A percentile compares a stretch with the other conserved stretches of the same genome.
Conservation (phyloP, 2,329 filamentous ascomycete genomes). For the Fusarium solani-melongenae region DNA sequence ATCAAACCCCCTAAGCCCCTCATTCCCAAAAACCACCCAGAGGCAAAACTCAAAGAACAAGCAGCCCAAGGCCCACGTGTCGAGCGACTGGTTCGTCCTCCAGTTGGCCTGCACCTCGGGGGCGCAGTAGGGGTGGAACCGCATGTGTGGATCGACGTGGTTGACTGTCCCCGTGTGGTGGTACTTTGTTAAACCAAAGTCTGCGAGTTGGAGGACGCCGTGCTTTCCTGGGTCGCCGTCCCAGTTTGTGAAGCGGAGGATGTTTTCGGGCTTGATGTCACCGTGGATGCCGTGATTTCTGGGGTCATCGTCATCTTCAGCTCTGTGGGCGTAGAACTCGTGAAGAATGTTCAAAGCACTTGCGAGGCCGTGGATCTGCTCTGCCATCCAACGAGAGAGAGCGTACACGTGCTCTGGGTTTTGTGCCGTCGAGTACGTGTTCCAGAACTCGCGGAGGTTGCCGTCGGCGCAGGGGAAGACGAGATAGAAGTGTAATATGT, state of each 20-base stretch:
- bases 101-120: background rate
- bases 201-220: conserved; percentile 13
- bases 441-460: conserved; percentile 9
- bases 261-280: conserved; percentile 17
- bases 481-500: background rate
- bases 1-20: background rate
- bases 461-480: conserved; percentile 9
- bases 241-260: conserved; percentile 11
- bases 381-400: background rate
- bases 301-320: background rate
- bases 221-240: background rate
- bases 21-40: conserved; percentile 6
- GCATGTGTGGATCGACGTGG: background rate
- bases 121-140: background rate
- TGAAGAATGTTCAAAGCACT: background rate
- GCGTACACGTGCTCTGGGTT: background rate
- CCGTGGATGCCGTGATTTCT: conserved; percentile 9
- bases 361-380: background rate
- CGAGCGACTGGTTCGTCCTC: conserved; percentile 1
- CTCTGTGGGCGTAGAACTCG: background rate
- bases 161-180: conserved; percentile 6
- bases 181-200: conserved; percentile 10
- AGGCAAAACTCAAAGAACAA: conserved; percentile 12
- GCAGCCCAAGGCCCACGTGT: conserved; percentile 12
- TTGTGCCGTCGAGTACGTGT: background rate